These are phyloP conservation scores for Cladosporium sp. DNA, from an alignment of 2,329 filamentous ascomycete genomes.

Conservation along the genomic window DNA sequence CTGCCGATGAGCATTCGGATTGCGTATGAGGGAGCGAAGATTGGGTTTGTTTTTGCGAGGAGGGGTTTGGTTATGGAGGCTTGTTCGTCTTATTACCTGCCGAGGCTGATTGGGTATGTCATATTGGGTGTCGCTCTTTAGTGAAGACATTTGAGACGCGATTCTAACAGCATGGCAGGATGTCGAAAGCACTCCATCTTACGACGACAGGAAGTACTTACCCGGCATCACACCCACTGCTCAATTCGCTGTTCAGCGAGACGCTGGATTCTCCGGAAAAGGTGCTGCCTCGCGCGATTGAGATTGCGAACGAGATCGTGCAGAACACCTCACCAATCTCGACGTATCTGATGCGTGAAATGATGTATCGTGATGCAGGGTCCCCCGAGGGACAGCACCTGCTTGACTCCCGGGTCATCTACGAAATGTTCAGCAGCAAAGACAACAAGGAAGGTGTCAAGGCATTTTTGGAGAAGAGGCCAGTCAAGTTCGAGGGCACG, in stretches of 20 bases:
- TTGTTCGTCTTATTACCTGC: conserved; percentile 67
- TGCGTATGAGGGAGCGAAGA: conserved; percentile 55
- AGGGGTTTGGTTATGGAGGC: conserved; percentile 70
- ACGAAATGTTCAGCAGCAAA: conserved; percentile 55
- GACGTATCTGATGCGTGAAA: conserved; percentile 63
- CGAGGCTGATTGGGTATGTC: conserved; percentile 58
- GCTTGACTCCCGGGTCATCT: conserved; percentile 62
- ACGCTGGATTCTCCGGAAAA: conserved; percentile 53
- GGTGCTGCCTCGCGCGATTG: conserved; percentile 62
- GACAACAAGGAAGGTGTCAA: conserved; percentile 65
- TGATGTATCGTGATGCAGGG: conserved; percentile 60
- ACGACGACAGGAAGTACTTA: conserved; percentile 65
- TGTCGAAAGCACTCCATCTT: conserved; percentile 59
- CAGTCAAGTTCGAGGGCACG: conserved; percentile 57
- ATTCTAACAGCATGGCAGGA: conserved; percentile 18
- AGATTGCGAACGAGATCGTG: conserved; percentile 63
- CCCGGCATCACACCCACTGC: conserved; percentile 40
- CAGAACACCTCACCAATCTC: conserved; percentile 62
- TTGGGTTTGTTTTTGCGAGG: conserved; percentile 70
- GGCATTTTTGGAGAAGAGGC: conserved; percentile 67
- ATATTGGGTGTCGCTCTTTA: background rate
- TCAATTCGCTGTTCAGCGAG: conserved; percentile 63
- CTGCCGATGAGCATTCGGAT: conserved; percentile 54
- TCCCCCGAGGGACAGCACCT: conserved; percentile 67
- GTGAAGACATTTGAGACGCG: background rate